Evolutionary conservation across 768 basidiomycete genomes (phyloP).

Genomic region (Bullera alba): DNA sequence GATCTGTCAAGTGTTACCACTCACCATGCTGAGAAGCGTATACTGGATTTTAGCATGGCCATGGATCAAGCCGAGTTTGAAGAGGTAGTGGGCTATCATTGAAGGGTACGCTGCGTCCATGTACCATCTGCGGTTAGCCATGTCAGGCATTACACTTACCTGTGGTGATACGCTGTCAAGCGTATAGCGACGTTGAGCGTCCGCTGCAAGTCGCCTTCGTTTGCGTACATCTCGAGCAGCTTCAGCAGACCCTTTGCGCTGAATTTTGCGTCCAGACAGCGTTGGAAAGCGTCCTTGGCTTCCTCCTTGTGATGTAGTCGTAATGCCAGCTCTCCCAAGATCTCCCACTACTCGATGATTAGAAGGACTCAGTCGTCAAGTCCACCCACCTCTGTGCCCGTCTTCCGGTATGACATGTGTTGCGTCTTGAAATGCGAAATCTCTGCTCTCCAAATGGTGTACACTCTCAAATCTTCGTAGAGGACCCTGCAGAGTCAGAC

Average conservation of each 20-base stretch:
- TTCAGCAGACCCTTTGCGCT: slow-evolving; percentile 88
- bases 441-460: slow-evolving; percentile 98
- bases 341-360: slow-evolving; percentile 63
- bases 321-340: slow-evolving; percentile 84
- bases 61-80: slow-evolving; percentile 86
- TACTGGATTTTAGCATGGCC: slow-evolving; percentile 91
- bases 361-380: not conserved
- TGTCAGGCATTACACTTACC: slow-evolving; percentile 33
- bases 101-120: slow-evolving; percentile 70
- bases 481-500: slow-evolving; percentile 67
- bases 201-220: slow-evolving; percentile 87
- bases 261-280: slow-evolving; percentile 82
- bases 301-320: slow-evolving; percentile 97
- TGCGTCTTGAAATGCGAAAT: slow-evolving; percentile 98
- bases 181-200: slow-evolving; percentile 86
- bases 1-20: slow-evolving; percentile 1
- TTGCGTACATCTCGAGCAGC: slow-evolving; percentile 91
- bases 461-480: slow-evolving; percentile 95
- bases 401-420: slow-evolving; percentile 95
- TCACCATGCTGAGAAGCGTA: slow-evolving; percentile 84
- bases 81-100: slow-evolving; percentile 78
- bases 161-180: slow-evolving; percentile 77
- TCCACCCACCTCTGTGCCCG: slow-evolving; percentile 60
- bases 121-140: slow-evolving; percentile 17
- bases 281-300: slow-evolving; percentile 94